Evolutionary conservation across 2,329 filamentous ascomycete genomes (phyloP).

Genomic region (Chrysoporthe puriensis): DNA sequence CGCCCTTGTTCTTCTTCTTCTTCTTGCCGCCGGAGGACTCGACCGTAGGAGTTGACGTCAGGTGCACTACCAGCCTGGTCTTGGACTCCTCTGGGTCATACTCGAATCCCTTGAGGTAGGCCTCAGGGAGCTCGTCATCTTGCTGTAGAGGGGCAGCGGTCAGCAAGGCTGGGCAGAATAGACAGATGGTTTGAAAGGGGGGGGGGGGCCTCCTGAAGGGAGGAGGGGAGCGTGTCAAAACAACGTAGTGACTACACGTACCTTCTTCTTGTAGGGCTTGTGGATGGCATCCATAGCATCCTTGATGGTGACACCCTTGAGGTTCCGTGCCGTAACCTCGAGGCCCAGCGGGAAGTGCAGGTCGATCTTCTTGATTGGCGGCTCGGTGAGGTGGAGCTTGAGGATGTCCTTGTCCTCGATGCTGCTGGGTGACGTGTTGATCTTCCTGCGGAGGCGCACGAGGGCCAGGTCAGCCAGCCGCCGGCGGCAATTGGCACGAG

Average conservation of each 20-base stretch:
- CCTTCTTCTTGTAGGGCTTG: slow-evolving; percentile 97
- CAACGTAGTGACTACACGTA: slow-evolving; percentile 46
- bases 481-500: slow-evolving; percentile 25
- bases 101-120: slow-evolving; percentile 92
- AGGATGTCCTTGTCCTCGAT: slow-evolving; percentile 85
- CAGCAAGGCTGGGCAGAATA: slow-evolving; percentile 18
- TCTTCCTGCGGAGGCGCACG: slow-evolving; percentile 66
- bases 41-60: slow-evolving; percentile 66
- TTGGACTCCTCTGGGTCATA: slow-evolving; percentile 94
- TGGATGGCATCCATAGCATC: slow-evolving; percentile 94
- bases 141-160: slow-evolving; percentile 55
- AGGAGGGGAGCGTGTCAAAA: not conserved
- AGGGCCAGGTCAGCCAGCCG: not conserved
- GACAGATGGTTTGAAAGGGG: slow-evolving; percentile 5
- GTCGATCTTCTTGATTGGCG: slow-evolving; percentile 92
- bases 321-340: slow-evolving; percentile 85
- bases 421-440: slow-evolving; percentile 80
- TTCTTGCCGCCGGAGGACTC: slow-evolving; percentile 63
- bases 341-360: slow-evolving; percentile 87
- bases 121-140: slow-evolving; percentile 87
- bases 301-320: slow-evolving; percentile 96
- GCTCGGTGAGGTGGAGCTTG: slow-evolving; percentile 78
- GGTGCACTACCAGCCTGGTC: slow-evolving; percentile 85
- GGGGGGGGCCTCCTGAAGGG: not conserved
- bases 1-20: slow-evolving; percentile 59